These are phyloP conservation scores for Chaetoceros tenuissimus DNA, from an alignment of 108 stramenopile species.

Conservation along the genomic window DNA sequence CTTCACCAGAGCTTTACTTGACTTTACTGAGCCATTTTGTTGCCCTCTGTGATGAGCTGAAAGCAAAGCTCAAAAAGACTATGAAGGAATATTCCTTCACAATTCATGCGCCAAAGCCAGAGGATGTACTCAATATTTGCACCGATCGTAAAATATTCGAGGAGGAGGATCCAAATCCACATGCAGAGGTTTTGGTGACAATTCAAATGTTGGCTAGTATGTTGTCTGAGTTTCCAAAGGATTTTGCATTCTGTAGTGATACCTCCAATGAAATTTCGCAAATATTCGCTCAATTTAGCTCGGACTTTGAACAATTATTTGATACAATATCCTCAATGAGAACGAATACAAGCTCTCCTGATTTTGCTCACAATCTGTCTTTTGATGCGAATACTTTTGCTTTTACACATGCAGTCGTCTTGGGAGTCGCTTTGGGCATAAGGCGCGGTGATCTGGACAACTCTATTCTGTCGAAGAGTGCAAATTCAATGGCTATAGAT, in stretches of 20 bases:
- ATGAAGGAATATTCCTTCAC: conserved; percentile 5
- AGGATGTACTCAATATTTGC: conserved; percentile 7
- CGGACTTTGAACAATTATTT: too few species aligned
- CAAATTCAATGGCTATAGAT: too few species aligned
- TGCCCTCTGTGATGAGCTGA: too few species aligned
- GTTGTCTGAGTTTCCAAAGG: background rate
- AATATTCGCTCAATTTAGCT: too few species aligned
- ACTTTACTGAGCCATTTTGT: too few species aligned
- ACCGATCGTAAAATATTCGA: conserved; percentile 49
- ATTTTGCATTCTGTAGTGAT: background rate
- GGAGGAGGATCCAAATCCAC: conserved; percentile 46
- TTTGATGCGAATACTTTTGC: background rate
- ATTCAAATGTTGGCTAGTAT: conserved; percentile 11
- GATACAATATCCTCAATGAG: too few species aligned
- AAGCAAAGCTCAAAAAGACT: too few species aligned
- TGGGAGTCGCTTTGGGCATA: background rate
- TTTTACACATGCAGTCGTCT: background rate
- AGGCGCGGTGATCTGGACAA: too few species aligned
- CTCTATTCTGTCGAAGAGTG: too few species aligned
- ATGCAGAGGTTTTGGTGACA: conserved; percentile 21
- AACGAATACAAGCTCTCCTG: background rate
- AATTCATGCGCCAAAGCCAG: background rate
- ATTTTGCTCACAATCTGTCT: background rate
- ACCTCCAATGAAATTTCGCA: too few species aligned
- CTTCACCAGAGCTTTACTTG: too few species aligned